phyloP scores from a whole-genome alignment of 441 rosid species.

The Populus tomentosa region DNA sequence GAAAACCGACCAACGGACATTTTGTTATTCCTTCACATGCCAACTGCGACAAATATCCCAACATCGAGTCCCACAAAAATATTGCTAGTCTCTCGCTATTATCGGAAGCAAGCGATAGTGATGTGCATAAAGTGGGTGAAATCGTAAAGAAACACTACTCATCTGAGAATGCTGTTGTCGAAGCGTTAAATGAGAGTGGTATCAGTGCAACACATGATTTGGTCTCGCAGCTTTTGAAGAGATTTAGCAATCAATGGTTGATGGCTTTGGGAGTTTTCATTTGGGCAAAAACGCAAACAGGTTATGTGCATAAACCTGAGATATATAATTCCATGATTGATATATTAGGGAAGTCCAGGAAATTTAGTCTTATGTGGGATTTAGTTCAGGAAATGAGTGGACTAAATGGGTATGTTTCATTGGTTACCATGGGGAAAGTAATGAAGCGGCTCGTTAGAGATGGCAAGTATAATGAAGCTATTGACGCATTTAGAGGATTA shows the following conservation, averaged over 20 bases:
- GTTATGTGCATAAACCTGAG: slow-evolving; percentile 44
- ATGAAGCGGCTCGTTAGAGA: slow-evolving; percentile 63
- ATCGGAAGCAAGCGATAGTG: slow-evolving; percentile 24
- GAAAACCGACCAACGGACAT: slow-evolving; percentile 36
- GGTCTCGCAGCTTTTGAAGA: slow-evolving; percentile 50
- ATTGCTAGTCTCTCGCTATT: background rate
- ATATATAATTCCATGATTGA: slow-evolving; percentile 62
- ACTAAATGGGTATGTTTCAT: slow-evolving; percentile 39
- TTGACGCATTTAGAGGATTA: slow-evolving; percentile 50
- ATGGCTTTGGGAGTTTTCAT: slow-evolving; percentile 54
- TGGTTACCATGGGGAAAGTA: slow-evolving; percentile 56
- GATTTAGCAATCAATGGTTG: slow-evolving; percentile 58
- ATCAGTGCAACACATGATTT: slow-evolving; percentile 34
- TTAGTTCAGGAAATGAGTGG: slow-evolving; percentile 52
- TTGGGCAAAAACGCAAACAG: slow-evolving; percentile 77
- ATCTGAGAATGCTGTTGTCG: slow-evolving; percentile 34
- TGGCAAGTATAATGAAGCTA: slow-evolving; percentile 45
- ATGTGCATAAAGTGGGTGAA: slow-evolving; percentile 42
- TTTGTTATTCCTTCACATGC: slow-evolving; percentile 68
- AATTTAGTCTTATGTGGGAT: slow-evolving; percentile 58
- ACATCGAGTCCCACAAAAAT: slow-evolving; percentile 12
- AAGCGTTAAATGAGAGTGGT: slow-evolving; percentile 32
- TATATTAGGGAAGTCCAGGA: slow-evolving; percentile 47
- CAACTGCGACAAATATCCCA: slow-evolving; percentile 34
- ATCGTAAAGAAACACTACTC: slow-evolving; percentile 38